phyloP scores from a whole-genome alignment of 2,329 filamentous ascomycete genomes.

The Stemphylium lycopersici region DNA sequence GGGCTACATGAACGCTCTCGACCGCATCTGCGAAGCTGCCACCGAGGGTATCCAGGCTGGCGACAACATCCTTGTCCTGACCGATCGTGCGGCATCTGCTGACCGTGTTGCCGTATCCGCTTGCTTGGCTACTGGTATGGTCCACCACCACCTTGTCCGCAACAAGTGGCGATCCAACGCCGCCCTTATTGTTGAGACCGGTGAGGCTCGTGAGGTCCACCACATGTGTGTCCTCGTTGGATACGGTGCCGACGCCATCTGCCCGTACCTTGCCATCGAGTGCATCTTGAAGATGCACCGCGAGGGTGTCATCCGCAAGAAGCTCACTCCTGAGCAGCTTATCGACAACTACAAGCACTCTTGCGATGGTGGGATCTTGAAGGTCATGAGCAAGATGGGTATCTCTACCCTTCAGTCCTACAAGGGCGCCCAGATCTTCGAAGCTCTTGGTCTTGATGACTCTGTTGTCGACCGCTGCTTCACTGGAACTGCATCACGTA shows the following conservation, averaged over 20 bases:
- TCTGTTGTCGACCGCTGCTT: constrained; percentile 93
- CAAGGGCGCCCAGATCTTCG: constrained; percentile 98
- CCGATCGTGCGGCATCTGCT: constrained; percentile 82
- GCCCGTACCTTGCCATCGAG: constrained; percentile 94
- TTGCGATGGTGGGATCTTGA: constrained; percentile 92
- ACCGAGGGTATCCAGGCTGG: constrained; percentile 82
- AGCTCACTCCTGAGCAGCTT: constrained; percentile 78
- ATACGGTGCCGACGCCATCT: constrained; percentile 92
- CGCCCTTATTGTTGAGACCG: constrained; percentile 88
- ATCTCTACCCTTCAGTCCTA: constrained; percentile 96
- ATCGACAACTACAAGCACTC: constrained; percentile 98
- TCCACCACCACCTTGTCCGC: constrained; percentile 92
- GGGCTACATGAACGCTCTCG: constrained; percentile 86
- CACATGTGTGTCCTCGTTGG: constrained; percentile 98
- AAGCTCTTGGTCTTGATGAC: constrained; percentile 92
- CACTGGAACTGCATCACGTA: constrained; percentile 89
- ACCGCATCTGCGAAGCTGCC: constrained; percentile 84
- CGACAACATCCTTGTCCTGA: constrained; percentile 86
- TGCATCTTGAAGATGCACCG: constrained; percentile 97
- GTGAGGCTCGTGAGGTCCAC: constrained; percentile 94
- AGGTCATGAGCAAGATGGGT: constrained; percentile 99
- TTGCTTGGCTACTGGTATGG: constrained; percentile 86
- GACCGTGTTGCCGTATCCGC: constrained; percentile 86
- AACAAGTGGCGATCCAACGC: constrained; percentile 94
- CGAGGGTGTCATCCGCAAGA: constrained; percentile 90